Base-by-base conservation (phyloP, 805 yeast genomes). In the Ogataea populi-albae region DNA sequence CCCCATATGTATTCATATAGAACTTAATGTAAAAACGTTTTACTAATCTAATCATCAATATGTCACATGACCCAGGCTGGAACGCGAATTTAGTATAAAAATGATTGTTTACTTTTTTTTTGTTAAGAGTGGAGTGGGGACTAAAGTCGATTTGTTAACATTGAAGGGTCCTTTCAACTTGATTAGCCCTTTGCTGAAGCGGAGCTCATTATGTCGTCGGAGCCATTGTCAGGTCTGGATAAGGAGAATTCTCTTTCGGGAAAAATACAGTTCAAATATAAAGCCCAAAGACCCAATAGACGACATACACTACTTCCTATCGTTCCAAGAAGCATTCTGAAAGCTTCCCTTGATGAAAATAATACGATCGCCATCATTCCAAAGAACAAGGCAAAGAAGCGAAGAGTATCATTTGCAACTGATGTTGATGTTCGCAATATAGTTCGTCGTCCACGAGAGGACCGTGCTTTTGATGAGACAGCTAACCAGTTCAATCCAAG, bases 341-440 rank as follows among this genome's bases (percentile, higher is more conserved):
- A 69, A 40, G 35, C 62, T 3, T 43, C 52, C 9, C 37, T 47
- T 4, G 56, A 54, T 19, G 50, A 46, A 18, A 60, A 64, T 37
- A 54, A 61, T 25, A 68, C 71, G 3, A 55, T 65, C 10, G 66
- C 68, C 1, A 47, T 65, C 5, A 53, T 66, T 49, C 65, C 62
- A 23, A 43, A 54, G 34, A 40, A 43, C 40, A 32, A 40, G 37
- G 3, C 39, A 17, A 45, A 57, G 23, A 58, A 61, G 23, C 60
- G 91, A 38, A 60, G 91, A 17, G 91, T 84, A 4, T 79, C 87
- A 4, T 84, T 84, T 65, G 89, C 89, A 1, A 84, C 84, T 1
- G 85, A 79, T 46, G 86, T 79, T 0, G 79, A 83, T 3, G 64
- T 80, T 26, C 85, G 79, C 49, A 74, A 77, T 17, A 45, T 47